These are phyloP conservation scores for Sphaceloma murrayae DNA, from an alignment of 2,329 filamentous ascomycete species.

Conservation along the genomic window DNA sequence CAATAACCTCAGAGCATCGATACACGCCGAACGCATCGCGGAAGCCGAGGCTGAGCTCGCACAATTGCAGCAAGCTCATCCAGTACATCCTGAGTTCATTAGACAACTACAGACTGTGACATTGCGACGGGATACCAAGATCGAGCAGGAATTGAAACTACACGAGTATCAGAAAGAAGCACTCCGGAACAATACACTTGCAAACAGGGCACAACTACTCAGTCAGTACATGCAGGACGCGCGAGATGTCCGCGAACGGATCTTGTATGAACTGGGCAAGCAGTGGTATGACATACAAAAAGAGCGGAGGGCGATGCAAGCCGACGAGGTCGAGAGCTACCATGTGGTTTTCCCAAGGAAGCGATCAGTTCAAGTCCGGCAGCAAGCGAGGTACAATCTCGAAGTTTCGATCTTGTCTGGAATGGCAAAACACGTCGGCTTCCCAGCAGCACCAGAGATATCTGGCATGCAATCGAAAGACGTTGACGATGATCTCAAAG, in stretches of 20 bases:
- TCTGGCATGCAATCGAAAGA: conserved; percentile 61
- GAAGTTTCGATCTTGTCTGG: conserved; percentile 88
- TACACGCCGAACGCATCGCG: conserved; percentile 80
- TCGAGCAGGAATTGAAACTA: conserved; percentile 64
- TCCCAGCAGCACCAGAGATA: conserved; percentile 87
- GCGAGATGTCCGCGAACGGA: conserved; percentile 70
- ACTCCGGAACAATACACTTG: conserved; percentile 64
- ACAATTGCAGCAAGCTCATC: conserved; percentile 48
- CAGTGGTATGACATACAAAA: conserved; percentile 90
- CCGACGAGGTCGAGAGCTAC: conserved; percentile 71
- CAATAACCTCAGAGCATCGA: conserved; percentile 70
- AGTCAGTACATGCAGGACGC: conserved; percentile 83
- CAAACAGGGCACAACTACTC: conserved; percentile 75
- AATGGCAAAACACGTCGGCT: conserved; percentile 88
- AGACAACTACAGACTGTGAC: conserved; percentile 84
- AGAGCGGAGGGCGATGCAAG: conserved; percentile 68
- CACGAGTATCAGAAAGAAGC: conserved; percentile 64
- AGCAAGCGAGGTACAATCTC: conserved; percentile 86
- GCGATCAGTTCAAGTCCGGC: conserved; percentile 65
- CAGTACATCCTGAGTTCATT: conserved; percentile 80
- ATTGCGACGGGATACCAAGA: conserved; percentile 68
- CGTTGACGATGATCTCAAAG: conserved; percentile 75
- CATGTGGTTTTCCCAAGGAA: conserved; percentile 70
- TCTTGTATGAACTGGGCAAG: conserved; percentile 71
- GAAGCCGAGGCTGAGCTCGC: conserved; percentile 62